Evolutionary conservation across 2,329 filamentous ascomycete genomes (phyloP).

Genomic region (Lithohypha guttulata): DNA sequence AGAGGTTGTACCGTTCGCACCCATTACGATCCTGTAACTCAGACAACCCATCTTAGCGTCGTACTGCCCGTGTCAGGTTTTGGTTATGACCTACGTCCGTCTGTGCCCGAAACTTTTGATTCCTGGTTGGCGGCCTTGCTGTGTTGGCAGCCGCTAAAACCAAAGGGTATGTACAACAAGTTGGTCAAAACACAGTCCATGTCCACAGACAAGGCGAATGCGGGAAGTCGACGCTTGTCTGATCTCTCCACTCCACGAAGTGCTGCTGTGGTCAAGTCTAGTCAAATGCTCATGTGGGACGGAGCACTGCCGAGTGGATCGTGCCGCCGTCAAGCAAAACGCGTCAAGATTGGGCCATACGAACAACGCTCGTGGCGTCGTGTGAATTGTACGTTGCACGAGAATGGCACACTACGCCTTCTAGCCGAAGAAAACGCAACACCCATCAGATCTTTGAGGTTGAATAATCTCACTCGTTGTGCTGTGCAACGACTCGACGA

Average conservation of each 20-base stretch:
- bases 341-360: neutral
- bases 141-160: slow-evolving; percentile 42
- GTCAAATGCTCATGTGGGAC: slow-evolving; percentile 84
- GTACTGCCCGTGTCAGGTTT: slow-evolving; percentile 38
- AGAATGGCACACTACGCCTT: slow-evolving; percentile 88
- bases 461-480: slow-evolving; percentile 79
- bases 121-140: slow-evolving; percentile 42
- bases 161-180: slow-evolving; percentile 40
- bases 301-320: slow-evolving; percentile 38
- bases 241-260: slow-evolving; percentile 50
- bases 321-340: slow-evolving; percentile 9
- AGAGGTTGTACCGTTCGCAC: slow-evolving; percentile 40
- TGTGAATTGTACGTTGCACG: slow-evolving; percentile 86
- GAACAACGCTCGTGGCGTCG: slow-evolving; percentile 51
- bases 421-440: slow-evolving; percentile 75
- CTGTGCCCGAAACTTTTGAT: slow-evolving; percentile 41
- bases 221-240: slow-evolving; percentile 36
- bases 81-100: slow-evolving; percentile 37
- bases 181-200: slow-evolving; percentile 40
- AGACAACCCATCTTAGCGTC: slow-evolving; percentile 38
- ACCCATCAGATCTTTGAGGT: slow-evolving; percentile 69
- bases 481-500: slow-evolving; percentile 83
- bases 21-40: slow-evolving; percentile 36
- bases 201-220: slow-evolving; percentile 31
- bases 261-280: slow-evolving; percentile 85